Evolutionary conservation across 2,329 filamentous ascomycete genomes (phyloP), one percentile per base, ranked within the genome.

Genomic region (Diaporthe caulivora): DNA sequence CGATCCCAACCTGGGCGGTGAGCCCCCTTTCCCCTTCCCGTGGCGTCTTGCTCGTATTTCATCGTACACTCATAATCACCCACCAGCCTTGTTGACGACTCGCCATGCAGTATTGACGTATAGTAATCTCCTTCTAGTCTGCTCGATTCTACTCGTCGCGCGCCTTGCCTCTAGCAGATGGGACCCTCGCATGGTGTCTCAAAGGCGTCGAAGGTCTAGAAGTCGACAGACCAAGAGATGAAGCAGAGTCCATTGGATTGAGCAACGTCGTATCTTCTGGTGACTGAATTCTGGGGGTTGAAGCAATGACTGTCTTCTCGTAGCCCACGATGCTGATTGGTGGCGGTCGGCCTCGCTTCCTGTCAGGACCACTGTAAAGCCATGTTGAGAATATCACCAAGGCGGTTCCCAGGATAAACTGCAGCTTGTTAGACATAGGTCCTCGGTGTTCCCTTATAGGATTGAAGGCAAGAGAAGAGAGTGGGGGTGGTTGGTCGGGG

Each of bases 361-460:
- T 85, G 76, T 95, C 90, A 0, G 91, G 88, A 8, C 89, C 88
- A 75, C 91, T 95, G 85, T 98, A 98, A 21, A 98, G 87, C 81
- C 95, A 98, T 2, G 95, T 97, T 3, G 95, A 93, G 54, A 90
- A 87, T 0, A 98, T 85, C 11, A 98, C 95, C 64, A 97, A 85
- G 15, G 87, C 86, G 0, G 95, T 95, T 70, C 97, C 97, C 65
- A 95, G 75, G 49, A 97, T 79, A 81, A 97, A 98, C 95, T 98
- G 78, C 24, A 51, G 26, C 8, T 4, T 62, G 24, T 64, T 17
- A 77, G 70, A 21, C 74, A 77, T n/a, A 18, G 26, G 57, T 44
- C 72, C 65, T 24, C 76, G 26, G 9, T 44, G 26, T 53, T 31
- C 74, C 75, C 67, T 31, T 42, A 13, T 70, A 15, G 72, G 17